Base-by-base conservation (phyloP, 2,329 filamentous ascomycete genomes). In the Ophidiomyces ophidiicola region DNA sequence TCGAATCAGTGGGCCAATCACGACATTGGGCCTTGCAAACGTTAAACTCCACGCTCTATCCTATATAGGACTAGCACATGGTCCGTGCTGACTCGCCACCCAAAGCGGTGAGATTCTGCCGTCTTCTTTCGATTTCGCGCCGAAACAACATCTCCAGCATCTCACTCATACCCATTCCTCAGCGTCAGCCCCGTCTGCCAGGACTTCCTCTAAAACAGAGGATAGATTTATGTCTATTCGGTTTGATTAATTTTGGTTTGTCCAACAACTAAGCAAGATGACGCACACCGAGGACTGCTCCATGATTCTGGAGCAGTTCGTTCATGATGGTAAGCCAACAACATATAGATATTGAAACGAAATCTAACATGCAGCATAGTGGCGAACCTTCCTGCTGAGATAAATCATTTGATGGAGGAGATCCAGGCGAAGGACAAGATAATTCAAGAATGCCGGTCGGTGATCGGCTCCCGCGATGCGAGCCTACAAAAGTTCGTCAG, bases 401-500 rank as follows among this genome's bases (percentile, higher is more conserved):
- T 80, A 33, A 72, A 68, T 6, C 76, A 79, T 60, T 60, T 80
- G 41, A 73, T 78, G 55, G 76, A 80, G 50, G 76, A 80, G 50
- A 76, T 79, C 30, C 69, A 76, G 48, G 75, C 74, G 44, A 80
- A 80, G 51, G 75, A 80, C 48, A 66, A 69, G 41, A 64, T 69
- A 34, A 73, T 79, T 39, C 66, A 72, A 46, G 72, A 76, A 41
- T 70, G 68, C 49, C 65, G 67, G 31, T 58, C 65, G n/a, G 62
- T 65, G 10, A 77, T 79, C 52, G 66, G 67, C 44, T 67, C 68
- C 23, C 71, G 73, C 32, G 76, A 80, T 48, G 62, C 57, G 39
- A 73, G 70, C 41, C 61, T 80, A n/a, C 76, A 80, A 49, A 78
- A 78, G 50, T 77, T 75, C 56, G 70, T 79, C 53, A 77, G 76